Percentiles rank a stretch among this genome's conserved stretches.
phyloP scores from a whole-genome alignment of 225 moss, liverwort and hornwort species.

The Physcomitrellopsis africana region DNA sequence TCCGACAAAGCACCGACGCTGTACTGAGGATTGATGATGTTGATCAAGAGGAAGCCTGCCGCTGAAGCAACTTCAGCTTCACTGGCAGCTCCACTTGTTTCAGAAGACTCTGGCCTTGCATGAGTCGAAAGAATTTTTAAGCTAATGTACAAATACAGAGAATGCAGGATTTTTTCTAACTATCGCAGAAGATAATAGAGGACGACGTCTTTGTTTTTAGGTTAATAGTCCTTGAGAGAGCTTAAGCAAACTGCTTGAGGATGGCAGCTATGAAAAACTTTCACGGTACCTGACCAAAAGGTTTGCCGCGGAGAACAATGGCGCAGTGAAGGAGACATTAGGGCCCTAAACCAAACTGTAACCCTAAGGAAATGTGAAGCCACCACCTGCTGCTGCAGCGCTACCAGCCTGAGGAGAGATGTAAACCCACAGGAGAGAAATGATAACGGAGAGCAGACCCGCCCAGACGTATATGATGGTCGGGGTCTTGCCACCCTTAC shows the following conservation, averaged over 20 bases:
- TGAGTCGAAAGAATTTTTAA: conserved; percentile 52
- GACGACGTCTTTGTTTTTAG: not conserved
- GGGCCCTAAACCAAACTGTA: not conserved
- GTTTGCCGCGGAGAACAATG: not conserved
- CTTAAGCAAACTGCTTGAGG: conserved; percentile 19
- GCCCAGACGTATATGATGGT: conserved; percentile 93
- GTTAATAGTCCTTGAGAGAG: conserved; percentile 14
- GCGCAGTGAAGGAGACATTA: not conserved
- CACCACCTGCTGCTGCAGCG: conserved; percentile 29
- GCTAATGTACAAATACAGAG: conserved; percentile 53
- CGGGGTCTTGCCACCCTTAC: conserved; percentile 78
- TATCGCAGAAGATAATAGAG: conserved; percentile 29
- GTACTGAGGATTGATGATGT: conserved; percentile 19
- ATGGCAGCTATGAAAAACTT: conserved; percentile 10
- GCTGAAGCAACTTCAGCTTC: conserved; percentile 22
- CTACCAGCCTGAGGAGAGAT: conserved; percentile 54
- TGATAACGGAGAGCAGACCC: conserved; percentile 82
- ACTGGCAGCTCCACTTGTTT: not conserved
- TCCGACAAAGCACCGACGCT: conserved; percentile 34
- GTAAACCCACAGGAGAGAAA: conserved; percentile 89
- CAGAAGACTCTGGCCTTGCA: conserved; percentile 36
- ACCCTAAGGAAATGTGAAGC: conserved; percentile 66
- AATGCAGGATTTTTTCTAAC: conserved; percentile 27
- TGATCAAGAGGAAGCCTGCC: conserved; percentile 8
- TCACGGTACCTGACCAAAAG: not conserved